These are phyloP conservation scores for Fusarium fujikuroi DNA, from an alignment of 2,329 filamentous ascomycete genomes.

Conservation along the genomic window DNA sequence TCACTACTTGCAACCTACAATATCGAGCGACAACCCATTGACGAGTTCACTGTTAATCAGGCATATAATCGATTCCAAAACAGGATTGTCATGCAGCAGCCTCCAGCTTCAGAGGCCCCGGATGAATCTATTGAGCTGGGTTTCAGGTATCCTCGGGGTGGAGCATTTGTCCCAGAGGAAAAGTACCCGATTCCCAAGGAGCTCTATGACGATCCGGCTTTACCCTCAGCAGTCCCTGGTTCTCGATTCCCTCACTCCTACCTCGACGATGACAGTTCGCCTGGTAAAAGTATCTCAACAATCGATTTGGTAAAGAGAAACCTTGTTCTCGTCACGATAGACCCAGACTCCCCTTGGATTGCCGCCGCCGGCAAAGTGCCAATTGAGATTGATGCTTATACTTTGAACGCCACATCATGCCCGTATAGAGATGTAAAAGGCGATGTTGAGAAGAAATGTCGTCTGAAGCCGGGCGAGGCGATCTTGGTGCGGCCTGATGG, in stretches of 20 bases:
- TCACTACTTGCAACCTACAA: neutral
- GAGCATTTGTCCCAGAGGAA: neutral
- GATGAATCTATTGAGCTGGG: neutral
- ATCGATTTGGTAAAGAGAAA: neutral
- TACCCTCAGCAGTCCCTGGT: neutral
- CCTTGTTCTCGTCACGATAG: neutral
- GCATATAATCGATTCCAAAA: neutral
- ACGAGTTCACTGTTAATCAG: neutral
- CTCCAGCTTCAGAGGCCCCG: neutral
- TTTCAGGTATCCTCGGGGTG: neutral
- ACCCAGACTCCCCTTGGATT: neutral
- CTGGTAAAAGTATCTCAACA: neutral
- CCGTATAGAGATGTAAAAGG: neutral
- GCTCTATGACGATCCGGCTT: neutral
- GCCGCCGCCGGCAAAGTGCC: neutral
- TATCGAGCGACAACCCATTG: neutral
- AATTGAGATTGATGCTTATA: neutral
- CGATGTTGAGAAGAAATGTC: neutral
- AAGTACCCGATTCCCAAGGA: neutral
- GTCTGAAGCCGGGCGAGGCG: neutral
- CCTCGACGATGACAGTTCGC: accelerated
- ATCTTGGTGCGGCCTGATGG: neutral
- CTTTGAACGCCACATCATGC: neutral
- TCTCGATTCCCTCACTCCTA: neutral
- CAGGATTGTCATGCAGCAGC: neutral